A percentile compares a stretch with the other conserved stretches of the same genome.
Evolutionary conservation across 2,329 filamentous ascomycete genomes (phyloP).

Genomic region (Trichophyton rubrum): DNA sequence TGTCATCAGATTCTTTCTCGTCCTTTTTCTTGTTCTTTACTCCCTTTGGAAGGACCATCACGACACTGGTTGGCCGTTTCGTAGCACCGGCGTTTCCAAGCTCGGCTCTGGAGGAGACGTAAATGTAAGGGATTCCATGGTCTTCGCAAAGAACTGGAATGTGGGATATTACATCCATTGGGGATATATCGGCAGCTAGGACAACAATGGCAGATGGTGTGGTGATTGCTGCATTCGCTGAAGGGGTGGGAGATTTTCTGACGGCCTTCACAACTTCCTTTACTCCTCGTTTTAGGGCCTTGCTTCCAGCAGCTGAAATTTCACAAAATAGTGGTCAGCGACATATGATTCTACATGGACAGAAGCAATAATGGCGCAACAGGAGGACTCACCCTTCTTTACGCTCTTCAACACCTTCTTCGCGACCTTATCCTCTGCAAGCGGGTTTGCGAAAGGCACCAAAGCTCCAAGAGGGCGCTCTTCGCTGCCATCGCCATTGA

Average conservation of each 20-base stretch:
- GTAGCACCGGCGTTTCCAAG: conserved; percentile 87
- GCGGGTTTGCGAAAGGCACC: conserved; percentile 39
- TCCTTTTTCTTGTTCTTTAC: conserved; percentile 40
- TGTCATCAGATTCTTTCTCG: conserved; percentile 34
- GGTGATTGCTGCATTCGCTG: conserved; percentile 48
- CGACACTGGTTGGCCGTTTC: conserved; percentile 90
- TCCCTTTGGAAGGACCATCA: conserved; percentile 57
- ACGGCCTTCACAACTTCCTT: conserved; percentile 99
- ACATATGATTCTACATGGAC: neutral
- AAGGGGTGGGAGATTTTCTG: conserved; percentile 69
- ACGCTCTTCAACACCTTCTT: conserved; percentile 42
- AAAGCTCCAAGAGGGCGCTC: conserved; percentile 33
- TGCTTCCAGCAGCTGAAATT: conserved; percentile 72
- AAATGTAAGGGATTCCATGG: conserved; percentile 94
- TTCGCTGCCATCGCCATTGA: conserved; percentile 17
- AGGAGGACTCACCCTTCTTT: conserved; percentile 35
- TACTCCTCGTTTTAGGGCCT: conserved; percentile 91
- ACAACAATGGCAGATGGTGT: conserved; percentile 66
- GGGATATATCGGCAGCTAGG: conserved; percentile 93
- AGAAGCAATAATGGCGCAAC: neutral
- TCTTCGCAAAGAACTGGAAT: conserved; percentile 97
- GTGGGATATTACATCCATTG: conserved; percentile 97
- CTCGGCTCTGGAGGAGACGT: conserved; percentile 82
- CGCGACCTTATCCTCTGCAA: conserved; percentile 39
- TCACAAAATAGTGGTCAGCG: conserved; percentile 14